Evolutionary conservation across 2,329 filamentous ascomycete genomes (phyloP).

Genomic region (Pseudopyrenochaeta lycopersici): DNA sequence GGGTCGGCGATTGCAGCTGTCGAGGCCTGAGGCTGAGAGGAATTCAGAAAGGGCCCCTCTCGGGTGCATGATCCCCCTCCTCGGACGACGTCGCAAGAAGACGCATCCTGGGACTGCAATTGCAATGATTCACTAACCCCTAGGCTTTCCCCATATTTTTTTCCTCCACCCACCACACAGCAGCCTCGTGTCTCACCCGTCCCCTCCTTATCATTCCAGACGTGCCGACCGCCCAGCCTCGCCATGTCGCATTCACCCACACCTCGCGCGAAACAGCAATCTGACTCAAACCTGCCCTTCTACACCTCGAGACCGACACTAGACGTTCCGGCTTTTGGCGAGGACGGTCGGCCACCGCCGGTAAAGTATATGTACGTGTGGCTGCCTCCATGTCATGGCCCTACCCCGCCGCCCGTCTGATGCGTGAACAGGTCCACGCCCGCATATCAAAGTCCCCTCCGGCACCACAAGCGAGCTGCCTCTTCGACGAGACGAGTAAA

Average conservation of each 20-base stretch:
- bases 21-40: slow-evolving; percentile 16
- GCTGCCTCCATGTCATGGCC: slow-evolving; percentile 1
- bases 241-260: slow-evolving; percentile 25
- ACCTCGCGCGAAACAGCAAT: slow-evolving; percentile 24
- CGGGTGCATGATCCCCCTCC: slow-evolving; percentile 4
- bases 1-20: too few relatives aligned
- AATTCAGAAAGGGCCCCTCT: slow-evolving; percentile 14
- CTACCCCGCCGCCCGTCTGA: slow-evolving; percentile 40
- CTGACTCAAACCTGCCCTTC: slow-evolving; percentile 45
- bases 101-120: slow-evolving; percentile 11
- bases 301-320: slow-evolving; percentile 59
- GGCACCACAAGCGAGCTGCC: slow-evolving; percentile 70
- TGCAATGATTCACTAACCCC: slow-evolving; percentile 10
- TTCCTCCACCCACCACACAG: slow-evolving; percentile 9
- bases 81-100: slow-evolving; percentile 3
- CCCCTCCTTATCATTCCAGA: not conserved
- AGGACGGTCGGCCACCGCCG: slow-evolving; percentile 52
- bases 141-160: slow-evolving; percentile 23
- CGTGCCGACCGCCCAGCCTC: slow-evolving; percentile 1
- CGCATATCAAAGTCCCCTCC: slow-evolving; percentile 68
- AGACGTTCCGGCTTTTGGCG: slow-evolving; percentile 53
- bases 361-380: slow-evolving; percentile 60
- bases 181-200: slow-evolving; percentile 2
- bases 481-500: slow-evolving; percentile 71
- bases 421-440: slow-evolving; percentile 60